Conservation (phyloP, 1,284 basidiomycete genomes). For the Moesziomyces globuligerus region DNA sequence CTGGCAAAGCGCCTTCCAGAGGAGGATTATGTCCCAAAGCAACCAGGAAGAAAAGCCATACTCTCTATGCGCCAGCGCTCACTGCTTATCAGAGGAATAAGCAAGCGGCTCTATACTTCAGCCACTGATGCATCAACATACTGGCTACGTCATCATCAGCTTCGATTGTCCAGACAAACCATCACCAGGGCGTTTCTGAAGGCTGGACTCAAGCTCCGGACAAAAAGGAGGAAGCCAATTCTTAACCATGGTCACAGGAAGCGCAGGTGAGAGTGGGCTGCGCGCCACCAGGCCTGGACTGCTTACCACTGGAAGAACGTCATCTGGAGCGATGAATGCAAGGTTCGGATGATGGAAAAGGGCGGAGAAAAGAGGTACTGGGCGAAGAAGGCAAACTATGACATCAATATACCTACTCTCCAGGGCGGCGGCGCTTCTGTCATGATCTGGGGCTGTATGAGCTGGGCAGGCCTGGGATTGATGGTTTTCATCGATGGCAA, state of each 20-base stretch:
- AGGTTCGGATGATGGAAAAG: slow-evolving; percentile 5
- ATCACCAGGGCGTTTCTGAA: background rate
- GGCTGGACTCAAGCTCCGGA: background rate
- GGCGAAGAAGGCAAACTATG: too few relatives aligned
- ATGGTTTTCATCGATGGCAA: slow-evolving; percentile 7
- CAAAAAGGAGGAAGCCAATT: background rate
- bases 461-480: slow-evolving; percentile 10
- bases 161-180: slow-evolving; percentile 3
- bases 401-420: too few relatives aligned
- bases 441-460: slow-evolving; percentile 18
- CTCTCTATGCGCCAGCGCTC: background rate
- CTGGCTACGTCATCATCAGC: background rate
- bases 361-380: background rate
- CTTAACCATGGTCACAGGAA: background rate
- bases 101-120: background rate
- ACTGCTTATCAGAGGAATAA: background rate
- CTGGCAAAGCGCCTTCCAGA: background rate
- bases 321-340: slow-evolving; percentile 16
- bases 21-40: background rate
- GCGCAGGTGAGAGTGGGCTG: background rate
- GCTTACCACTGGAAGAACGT: slow-evolving; percentile 7
- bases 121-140: slow-evolving; percentile 1
- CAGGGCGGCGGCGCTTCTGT: background rate
- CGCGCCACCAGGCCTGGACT: slow-evolving; percentile 6
- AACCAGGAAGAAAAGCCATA: background rate